phyloP scores from a whole-genome alignment of 371 early-diverging fungal species.

The Coemansia linderi region DNA sequence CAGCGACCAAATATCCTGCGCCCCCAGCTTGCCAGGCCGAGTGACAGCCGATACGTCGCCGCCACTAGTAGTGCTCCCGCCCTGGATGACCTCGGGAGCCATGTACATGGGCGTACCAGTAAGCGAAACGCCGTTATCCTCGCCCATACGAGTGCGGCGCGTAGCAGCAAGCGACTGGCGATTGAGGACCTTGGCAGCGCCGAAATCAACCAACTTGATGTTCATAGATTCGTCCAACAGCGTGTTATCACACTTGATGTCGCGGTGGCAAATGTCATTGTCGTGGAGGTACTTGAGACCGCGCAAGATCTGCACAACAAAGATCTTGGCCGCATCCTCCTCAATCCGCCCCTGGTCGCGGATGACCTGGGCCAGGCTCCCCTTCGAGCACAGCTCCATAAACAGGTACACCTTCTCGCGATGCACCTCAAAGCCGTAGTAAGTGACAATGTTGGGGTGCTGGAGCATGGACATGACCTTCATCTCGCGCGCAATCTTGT shows the following conservation, averaged over 20 bases:
- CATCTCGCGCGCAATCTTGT: conserved; percentile 87
- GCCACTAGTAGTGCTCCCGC: conserved; percentile 32
- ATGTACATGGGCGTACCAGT: conserved; percentile 98
- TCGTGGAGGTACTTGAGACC: conserved; percentile 90
- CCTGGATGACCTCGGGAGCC: conserved; percentile 95
- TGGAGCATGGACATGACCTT: conserved; percentile 84
- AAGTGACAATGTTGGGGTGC: conserved; percentile 89
- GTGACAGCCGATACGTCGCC: conserved; percentile 56
- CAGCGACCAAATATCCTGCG: conserved; percentile 93
- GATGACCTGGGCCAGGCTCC: conserved; percentile 76
- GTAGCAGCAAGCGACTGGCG: conserved; percentile 60
- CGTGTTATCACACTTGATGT: conserved; percentile 86
- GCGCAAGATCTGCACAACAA: conserved; percentile 82
- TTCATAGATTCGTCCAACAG: conserved; percentile 77
- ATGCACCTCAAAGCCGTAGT: conserved; percentile 90
- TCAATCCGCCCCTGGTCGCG: conserved; percentile 80
- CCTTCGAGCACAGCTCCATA: conserved; percentile 91
- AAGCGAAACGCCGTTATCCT: conserved; percentile 63
- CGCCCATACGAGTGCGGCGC: conserved; percentile 59
- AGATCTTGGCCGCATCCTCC: conserved; percentile 71
- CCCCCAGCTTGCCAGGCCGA: conserved; percentile 57
- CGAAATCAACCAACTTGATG: conserved; percentile 88
- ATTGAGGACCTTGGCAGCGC: conserved; percentile 83
- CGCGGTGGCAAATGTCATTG: conserved; percentile 87
- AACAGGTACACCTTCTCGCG: conserved; percentile 89